Evolutionary conservation across 495 filamentous ascomycete species (phyloP).

Genomic region (Annulohypoxylon stygium): DNA sequence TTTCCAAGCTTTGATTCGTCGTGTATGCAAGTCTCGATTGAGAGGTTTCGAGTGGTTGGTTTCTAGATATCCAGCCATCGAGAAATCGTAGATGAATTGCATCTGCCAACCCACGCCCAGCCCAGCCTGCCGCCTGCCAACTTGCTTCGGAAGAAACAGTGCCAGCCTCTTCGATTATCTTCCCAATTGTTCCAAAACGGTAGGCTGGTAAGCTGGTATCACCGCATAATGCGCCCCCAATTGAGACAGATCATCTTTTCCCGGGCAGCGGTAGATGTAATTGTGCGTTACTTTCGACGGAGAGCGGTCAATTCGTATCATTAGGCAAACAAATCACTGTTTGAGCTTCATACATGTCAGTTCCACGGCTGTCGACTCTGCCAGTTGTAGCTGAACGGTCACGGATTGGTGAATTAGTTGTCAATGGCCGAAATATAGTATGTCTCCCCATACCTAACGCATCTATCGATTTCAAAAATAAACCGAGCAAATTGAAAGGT

Average conservation of each 20-base stretch:
- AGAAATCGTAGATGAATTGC: slow-evolving; percentile 18
- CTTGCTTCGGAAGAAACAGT: slow-evolving; percentile 22
- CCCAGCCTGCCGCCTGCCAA: neutral
- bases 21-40: slow-evolving; percentile 30
- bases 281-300: slow-evolving; percentile 20
- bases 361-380: slow-evolving; percentile 24
- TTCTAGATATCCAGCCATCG: slow-evolving; percentile 35
- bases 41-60: slow-evolving; percentile 37
- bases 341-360: slow-evolving; percentile 37
- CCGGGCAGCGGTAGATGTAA: neutral
- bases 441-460: neutral
- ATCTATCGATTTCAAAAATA: slow-evolving; percentile 10
- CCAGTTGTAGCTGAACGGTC: neutral
- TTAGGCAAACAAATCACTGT: slow-evolving; percentile 35
- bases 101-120: neutral
- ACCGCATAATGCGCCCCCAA: slow-evolving; percentile 1
- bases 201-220: slow-evolving; percentile 15
- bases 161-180: slow-evolving; percentile 41
- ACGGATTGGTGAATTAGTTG: slow-evolving; percentile 16
- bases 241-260: slow-evolving; percentile 13
- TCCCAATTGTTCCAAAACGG: slow-evolving; percentile 3
- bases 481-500: slow-evolving; percentile 26
- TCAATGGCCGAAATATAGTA: slow-evolving; percentile 26
- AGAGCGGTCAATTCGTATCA: slow-evolving; percentile 30
- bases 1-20: slow-evolving; percentile 33